Evolutionary conservation across 1,284 basidiomycete species (phyloP).

Genomic region (Sanghuangporus weigelae): DNA sequence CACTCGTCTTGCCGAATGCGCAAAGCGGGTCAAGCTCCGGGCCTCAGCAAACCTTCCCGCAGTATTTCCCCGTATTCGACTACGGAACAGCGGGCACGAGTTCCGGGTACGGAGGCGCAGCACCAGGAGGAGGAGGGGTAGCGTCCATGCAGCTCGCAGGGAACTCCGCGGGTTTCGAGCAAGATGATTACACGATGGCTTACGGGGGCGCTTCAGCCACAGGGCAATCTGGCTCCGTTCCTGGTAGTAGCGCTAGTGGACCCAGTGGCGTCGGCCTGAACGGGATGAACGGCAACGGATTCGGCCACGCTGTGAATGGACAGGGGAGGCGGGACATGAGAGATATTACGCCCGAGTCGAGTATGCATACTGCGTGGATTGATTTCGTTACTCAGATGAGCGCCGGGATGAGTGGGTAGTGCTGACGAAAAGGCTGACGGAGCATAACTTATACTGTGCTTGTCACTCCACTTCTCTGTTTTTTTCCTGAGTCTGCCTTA

Average conservation of each 20-base stretch:
- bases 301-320: background rate
- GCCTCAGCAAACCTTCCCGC: conserved; percentile 40
- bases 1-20: conserved; percentile 18
- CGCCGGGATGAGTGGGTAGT: conserved; percentile 12
- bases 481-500: background rate
- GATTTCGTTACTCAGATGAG: conserved; percentile 36
- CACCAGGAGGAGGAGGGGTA: background rate
- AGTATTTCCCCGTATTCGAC: conserved; percentile 74
- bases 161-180: conserved; percentile 1
- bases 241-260: background rate
- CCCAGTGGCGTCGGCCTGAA: background rate
- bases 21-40: conserved; percentile 15
- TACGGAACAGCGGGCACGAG: conserved; percentile 41
- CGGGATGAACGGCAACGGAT: conserved; percentile 1
- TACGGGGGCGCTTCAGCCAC: background rate
- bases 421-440: conserved; percentile 12
- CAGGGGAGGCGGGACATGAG: background rate
- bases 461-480: background rate
- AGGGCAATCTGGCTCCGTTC: background rate
- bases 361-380: conserved; percentile 31
- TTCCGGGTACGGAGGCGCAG: conserved; percentile 1
- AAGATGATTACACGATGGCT: conserved; percentile 4
- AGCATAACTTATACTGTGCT: background rate
- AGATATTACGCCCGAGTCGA: conserved; percentile 20
- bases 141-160: conserved; percentile 2